Conservation (phyloP, 2,329 filamentous ascomycete species). For the Paecilomyces dactylethromorphus region DNA sequence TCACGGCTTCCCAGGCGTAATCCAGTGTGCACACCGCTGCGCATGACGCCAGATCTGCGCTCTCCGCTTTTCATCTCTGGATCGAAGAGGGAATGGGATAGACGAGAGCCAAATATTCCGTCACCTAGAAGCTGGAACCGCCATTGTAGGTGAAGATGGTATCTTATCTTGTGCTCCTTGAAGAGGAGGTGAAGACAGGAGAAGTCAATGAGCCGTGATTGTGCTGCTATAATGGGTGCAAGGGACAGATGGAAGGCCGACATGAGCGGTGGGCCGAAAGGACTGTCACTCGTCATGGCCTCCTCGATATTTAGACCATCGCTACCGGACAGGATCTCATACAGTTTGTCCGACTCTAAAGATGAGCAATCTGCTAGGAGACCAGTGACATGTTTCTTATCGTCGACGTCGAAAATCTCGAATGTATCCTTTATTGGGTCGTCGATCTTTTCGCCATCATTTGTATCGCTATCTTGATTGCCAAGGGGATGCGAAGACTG, state of each 20-base stretch:
- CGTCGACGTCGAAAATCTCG: constrained; percentile 30
- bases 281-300: constrained; percentile 6
- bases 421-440: constrained; percentile 16
- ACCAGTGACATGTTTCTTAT: constrained; percentile 15
- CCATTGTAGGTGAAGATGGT: constrained; percentile 68
- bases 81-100: constrained; percentile 80
- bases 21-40: constrained; percentile 68
- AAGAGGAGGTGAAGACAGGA: constrained; percentile 75
- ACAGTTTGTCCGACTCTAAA: constrained; percentile 22
- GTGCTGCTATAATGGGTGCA: constrained; percentile 63
- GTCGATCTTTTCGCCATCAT: constrained; percentile 1
- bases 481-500: neutral
- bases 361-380: constrained; percentile 16
- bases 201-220: constrained; percentile 70
- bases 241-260: constrained; percentile 64
- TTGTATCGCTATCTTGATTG: neutral
- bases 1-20: constrained; percentile 73
- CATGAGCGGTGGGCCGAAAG: constrained; percentile 35
- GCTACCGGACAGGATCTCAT: constrained; percentile 19
- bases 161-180: constrained; percentile 60
- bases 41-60: constrained; percentile 60
- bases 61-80: constrained; percentile 75
- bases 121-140: constrained; percentile 81
- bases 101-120: constrained; percentile 70
- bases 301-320: constrained; percentile 12